These are phyloP conservation scores for Micractinium conductrix DNA, from an alignment of 139 green algal genomes.

Conservation along the genomic window DNA sequence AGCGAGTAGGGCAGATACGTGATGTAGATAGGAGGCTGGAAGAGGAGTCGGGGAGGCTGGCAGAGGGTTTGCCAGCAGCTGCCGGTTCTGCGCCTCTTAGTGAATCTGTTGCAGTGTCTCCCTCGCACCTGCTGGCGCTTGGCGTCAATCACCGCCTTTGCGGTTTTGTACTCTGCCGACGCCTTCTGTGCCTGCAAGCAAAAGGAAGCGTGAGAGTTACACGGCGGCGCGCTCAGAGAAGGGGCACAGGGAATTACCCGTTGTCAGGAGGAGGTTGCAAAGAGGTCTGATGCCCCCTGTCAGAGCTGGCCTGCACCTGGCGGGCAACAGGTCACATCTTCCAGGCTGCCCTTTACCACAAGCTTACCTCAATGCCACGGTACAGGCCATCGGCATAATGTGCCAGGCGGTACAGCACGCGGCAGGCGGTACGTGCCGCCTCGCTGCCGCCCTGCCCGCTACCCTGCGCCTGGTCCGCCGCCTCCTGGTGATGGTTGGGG, in stretches of 20 bases:
- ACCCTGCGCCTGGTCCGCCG: conserved; percentile 2
- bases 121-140: conserved; percentile 57
- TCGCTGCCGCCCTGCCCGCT: neutral
- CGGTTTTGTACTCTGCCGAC: conserved; percentile 68
- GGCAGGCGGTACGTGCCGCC: conserved; percentile 41
- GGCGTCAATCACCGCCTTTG: conserved; percentile 59
- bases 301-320: no score
- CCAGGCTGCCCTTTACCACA: no score
- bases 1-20: neutral
- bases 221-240: no score
- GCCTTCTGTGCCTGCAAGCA: conserved; percentile 46
- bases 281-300: no score
- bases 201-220: neutral
- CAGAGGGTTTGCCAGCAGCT: neutral
- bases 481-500: neutral
- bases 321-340: no score
- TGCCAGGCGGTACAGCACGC: conserved; percentile 76
- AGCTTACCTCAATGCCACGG: conserved; percentile 40
- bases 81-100: neutral
- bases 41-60: neutral
- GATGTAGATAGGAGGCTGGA: neutral
- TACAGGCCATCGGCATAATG: conserved; percentile 82
- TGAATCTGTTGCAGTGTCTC: neutral
- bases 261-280: no score
- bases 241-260: no score